These are phyloP conservation scores for Beauveria australis DNA, from an alignment of 2,329 filamentous ascomycete genomes.

Conservation along the genomic window DNA sequence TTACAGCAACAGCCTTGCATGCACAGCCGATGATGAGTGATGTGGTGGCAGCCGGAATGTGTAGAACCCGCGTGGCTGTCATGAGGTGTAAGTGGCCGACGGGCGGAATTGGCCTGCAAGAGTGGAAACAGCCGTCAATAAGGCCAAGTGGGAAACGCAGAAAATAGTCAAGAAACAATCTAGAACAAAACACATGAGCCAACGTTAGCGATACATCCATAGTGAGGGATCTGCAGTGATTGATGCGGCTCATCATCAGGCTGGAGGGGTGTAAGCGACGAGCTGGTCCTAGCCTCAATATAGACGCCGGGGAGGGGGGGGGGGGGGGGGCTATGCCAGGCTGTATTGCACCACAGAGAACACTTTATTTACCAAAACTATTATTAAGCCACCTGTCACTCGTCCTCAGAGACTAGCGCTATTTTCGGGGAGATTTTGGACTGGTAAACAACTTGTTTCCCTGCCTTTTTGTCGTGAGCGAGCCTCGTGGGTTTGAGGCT, in stretches of 20 bases:
- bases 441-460: neutral
- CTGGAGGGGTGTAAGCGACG: neutral
- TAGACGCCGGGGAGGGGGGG: neutral
- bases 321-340: neutral
- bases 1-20: neutral
- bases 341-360: neutral
- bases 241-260: neutral
- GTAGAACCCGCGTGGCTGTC: neutral
- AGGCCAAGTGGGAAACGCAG: neutral
- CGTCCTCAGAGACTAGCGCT: neutral
- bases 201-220: neutral
- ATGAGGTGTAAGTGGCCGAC: neutral
- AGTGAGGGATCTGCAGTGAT: neutral
- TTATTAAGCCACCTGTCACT: neutral
- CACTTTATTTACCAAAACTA: neutral
- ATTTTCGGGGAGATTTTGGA: too few relatives aligned
- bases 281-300: neutral
- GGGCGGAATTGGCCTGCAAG: neutral
- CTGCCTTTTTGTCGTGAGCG: neutral
- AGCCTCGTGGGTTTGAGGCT: constrained; percentile 1
- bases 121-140: neutral
- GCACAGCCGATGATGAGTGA: neutral
- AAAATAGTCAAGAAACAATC: neutral
- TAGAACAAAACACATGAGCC: neutral
- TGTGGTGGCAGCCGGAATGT: neutral